Evolutionary conservation across 345 rosid genomes (phyloP).

Genomic region (Dipteronia sinensis): DNA sequence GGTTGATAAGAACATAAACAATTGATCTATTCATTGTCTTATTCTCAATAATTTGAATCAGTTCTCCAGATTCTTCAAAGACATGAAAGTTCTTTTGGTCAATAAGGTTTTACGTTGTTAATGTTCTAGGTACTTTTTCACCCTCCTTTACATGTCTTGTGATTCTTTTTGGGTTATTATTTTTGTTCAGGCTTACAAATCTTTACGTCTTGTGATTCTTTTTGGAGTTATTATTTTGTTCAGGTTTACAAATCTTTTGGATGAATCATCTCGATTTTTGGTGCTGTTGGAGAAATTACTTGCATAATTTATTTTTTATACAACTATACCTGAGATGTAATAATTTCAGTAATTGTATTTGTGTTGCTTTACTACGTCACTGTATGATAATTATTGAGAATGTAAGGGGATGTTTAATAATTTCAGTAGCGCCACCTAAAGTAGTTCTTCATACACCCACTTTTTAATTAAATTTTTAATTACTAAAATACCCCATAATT

Average conservation of each 20-base stretch:
- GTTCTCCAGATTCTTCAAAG: constrained; percentile 59
- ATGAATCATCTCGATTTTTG: neutral
- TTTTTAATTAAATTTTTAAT: too few relatives aligned
- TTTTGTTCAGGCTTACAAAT: too few relatives aligned
- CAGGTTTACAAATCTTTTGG: neutral
- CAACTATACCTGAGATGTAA: neutral
- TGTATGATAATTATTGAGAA: neutral
- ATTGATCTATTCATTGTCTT: too few relatives aligned
- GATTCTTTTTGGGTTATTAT: too few relatives aligned
- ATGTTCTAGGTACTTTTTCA: constrained; percentile 62
- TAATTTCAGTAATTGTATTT: neutral
- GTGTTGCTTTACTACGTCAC: constrained; percentile 5
- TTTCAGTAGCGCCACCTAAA: too few relatives aligned
- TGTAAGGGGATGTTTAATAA: constrained; percentile 16
- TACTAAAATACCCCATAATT: too few relatives aligned
- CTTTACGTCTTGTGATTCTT: neutral
- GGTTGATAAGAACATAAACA: too few relatives aligned
- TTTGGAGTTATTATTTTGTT: neutral
- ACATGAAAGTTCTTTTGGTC: constrained; percentile 58
- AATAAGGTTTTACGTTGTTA: constrained; percentile 70
- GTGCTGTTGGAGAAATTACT: neutral
- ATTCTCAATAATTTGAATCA: constrained; percentile 31
- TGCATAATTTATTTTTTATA: neutral
- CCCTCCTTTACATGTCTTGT: constrained; percentile 2
- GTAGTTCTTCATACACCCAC: too few relatives aligned